Evolutionary conservation across 441 rosid species (phyloP).

Genomic region (Eutrema salsugineum): DNA sequence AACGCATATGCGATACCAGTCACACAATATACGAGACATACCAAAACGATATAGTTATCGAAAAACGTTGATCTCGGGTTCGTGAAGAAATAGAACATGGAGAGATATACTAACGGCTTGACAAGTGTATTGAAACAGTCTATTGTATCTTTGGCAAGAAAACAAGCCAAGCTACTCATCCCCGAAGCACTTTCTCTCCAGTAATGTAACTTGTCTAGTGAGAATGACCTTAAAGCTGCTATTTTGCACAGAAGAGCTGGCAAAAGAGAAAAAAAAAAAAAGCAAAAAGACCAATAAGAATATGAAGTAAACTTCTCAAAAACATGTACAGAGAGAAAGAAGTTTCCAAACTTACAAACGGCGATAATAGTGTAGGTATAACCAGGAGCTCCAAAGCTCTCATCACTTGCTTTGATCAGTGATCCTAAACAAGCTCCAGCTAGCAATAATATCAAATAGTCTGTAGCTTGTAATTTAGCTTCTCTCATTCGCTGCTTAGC

Average conservation of each 20-base stretch:
- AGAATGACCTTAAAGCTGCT: constrained; percentile 84
- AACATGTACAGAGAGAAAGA: background rate
- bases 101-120: constrained; percentile 88
- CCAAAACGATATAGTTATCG: constrained; percentile 72
- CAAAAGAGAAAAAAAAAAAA: constrained; percentile 14
- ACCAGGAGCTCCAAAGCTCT: constrained; percentile 69
- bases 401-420: constrained; percentile 58
- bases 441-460: constrained; percentile 80
- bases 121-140: constrained; percentile 78
- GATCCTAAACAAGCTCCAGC: constrained; percentile 97
- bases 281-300: background rate
- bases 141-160: constrained; percentile 89
- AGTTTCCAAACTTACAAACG: constrained; percentile 63
- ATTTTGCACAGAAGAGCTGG: constrained; percentile 95
- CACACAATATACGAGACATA: constrained; percentile 88
- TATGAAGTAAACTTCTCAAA: background rate
- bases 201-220: constrained; percentile 80
- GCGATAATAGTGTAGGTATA: constrained; percentile 83
- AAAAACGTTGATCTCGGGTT: constrained; percentile 81
- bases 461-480: constrained; percentile 71
- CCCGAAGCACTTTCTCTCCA: constrained; percentile 94
- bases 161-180: constrained; percentile 90
- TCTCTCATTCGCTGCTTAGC: constrained; percentile 85
- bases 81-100: constrained; percentile 93
- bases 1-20: constrained; percentile 86